Evolutionary conservation across 1,139 yeast species (phyloP).

Genomic region (Debaryomyces psychrophilus): DNA sequence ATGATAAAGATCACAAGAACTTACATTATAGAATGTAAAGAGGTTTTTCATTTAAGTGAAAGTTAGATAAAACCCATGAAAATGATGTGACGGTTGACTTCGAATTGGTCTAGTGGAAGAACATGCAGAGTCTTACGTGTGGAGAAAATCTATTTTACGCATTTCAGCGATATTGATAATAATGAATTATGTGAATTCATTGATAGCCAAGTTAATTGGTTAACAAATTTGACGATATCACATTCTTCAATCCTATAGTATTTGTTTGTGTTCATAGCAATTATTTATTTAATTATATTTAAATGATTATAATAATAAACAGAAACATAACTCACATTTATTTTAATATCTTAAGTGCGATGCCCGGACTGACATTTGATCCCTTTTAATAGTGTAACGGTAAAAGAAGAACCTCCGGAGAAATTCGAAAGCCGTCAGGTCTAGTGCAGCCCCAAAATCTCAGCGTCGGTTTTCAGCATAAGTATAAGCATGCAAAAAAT

Average conservation of each 20-base stretch:
- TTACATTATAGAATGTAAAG: constrained; percentile 36
- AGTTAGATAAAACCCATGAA: not conserved
- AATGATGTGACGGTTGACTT: constrained; percentile 26
- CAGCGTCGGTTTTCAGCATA: too few species aligned
- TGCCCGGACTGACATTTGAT: too few species aligned
- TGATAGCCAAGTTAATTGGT: constrained; percentile 34
- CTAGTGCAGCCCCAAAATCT: too few species aligned
- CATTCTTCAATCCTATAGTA: not conserved
- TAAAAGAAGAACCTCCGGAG: too few species aligned
- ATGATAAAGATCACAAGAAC: constrained; percentile 27
- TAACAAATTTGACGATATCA: constrained; percentile 13
- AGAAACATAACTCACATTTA: too few species aligned
- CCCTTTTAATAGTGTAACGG: too few species aligned
- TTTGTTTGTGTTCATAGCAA: too few species aligned
- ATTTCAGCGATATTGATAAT: constrained; percentile 27
- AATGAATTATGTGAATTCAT: constrained; percentile 31
- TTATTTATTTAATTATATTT: too few species aligned
- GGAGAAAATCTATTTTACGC: constrained; percentile 28
- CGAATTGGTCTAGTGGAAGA: constrained; percentile 40
- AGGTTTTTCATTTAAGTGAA: constrained; percentile 25
- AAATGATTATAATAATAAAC: too few species aligned
- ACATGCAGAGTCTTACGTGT: constrained; percentile 35
- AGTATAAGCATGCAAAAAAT: too few species aligned
- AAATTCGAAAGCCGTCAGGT: too few species aligned
- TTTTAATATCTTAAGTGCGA: too few species aligned